Evolutionary conservation across 495 filamentous ascomycete species (phyloP).

Genomic region (Evernia prunastri): DNA sequence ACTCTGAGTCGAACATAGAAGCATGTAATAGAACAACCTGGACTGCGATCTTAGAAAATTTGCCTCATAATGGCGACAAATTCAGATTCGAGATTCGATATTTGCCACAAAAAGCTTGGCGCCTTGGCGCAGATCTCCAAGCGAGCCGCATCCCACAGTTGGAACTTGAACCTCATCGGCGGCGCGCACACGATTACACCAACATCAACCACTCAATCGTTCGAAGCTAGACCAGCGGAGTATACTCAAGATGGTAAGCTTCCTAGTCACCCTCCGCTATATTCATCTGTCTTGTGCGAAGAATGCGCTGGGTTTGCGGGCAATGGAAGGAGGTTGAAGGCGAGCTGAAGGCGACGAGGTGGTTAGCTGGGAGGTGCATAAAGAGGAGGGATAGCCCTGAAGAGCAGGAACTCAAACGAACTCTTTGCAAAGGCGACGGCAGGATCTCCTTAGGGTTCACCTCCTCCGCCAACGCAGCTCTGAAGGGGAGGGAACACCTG

Average conservation of each 20-base stretch:
- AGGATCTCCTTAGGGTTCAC: background rate
- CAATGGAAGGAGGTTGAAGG: background rate
- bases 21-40: background rate
- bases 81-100: background rate
- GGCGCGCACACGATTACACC: background rate
- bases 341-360: background rate
- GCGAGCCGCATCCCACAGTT: slow-evolving; percentile 12
- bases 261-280: background rate
- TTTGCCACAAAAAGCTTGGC: background rate
- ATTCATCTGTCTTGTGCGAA: no score
- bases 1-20: background rate
- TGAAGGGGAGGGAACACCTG: slow-evolving; percentile 1
- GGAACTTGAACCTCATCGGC: slow-evolving; percentile 6
- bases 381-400: background rate
- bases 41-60: background rate
- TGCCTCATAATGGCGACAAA: background rate
- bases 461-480: background rate
- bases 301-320: background rate
- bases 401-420: background rate
- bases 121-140: slow-evolving; percentile 9
- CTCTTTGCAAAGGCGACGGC: background rate
- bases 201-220: slow-evolving; percentile 20
- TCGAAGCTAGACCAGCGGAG: slow-evolving; percentile 24
- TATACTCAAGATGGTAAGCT: slow-evolving; percentile 56
- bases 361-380: background rate